A percentile compares a stretch with the other conserved stretches of the same genome.
These are phyloP conservation scores for Heliosperma pusillum DNA, from an alignment of 148 eudicot genomes.

Conservation along the genomic window DNA sequence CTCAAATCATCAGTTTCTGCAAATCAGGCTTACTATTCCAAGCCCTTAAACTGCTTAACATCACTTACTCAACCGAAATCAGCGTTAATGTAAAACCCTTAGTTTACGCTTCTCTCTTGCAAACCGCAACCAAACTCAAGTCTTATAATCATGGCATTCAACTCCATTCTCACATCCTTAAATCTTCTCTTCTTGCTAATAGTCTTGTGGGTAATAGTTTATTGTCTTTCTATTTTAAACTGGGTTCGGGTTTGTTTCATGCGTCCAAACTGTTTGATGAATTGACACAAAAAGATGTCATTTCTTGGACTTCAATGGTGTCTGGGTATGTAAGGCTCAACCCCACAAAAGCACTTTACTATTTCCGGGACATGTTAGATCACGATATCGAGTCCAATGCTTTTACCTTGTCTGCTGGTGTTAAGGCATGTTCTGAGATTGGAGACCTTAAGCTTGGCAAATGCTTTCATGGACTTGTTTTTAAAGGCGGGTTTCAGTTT, in stretches of 20 bases:
- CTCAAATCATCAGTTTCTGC: constrained; percentile 48
- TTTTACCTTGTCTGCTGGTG: constrained; percentile 60
- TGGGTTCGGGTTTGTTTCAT: constrained; percentile 34
- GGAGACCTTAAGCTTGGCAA: constrained; percentile 48
- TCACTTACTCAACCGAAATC: constrained; percentile 22
- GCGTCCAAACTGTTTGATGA: constrained; percentile 50
- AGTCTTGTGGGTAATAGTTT: constrained; percentile 74
- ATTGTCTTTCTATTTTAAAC: constrained; percentile 62
- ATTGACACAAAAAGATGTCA: constrained; percentile 56
- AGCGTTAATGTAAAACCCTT: constrained; percentile 41
- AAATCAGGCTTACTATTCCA: constrained; percentile 42
- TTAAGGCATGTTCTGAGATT: constrained; percentile 68
- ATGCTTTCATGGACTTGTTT: constrained; percentile 62
- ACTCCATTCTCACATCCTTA: constrained; percentile 54
- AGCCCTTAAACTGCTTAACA: constrained; percentile 45
- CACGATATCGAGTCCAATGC: constrained; percentile 68
- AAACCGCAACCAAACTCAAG: constrained; percentile 48
- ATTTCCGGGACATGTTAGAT: constrained; percentile 56
- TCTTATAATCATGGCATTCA: constrained; percentile 53
- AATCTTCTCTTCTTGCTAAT: constrained; percentile 52
- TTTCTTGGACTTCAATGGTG: constrained; percentile 84
- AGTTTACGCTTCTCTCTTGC: constrained; percentile 57
- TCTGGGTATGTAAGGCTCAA: constrained; percentile 54
- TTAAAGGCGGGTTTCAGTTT: constrained; percentile 53
- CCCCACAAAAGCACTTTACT: constrained; percentile 36